Evolutionary conservation across 805 yeast genomes (phyloP).

Genomic region (Candida piceae): DNA sequence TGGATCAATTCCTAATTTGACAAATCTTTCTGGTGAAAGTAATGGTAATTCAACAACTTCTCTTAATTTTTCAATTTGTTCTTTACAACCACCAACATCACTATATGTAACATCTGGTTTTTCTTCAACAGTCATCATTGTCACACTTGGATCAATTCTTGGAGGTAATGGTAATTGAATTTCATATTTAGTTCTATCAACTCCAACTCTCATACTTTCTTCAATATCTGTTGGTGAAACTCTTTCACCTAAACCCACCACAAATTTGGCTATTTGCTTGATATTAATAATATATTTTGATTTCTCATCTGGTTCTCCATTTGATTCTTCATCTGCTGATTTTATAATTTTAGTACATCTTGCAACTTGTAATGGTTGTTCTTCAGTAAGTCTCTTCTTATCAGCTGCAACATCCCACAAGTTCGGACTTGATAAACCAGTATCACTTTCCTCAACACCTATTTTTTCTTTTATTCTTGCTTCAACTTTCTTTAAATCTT

Average conservation of each 20-base stretch:
- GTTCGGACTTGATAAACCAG: slow-evolving; percentile 96
- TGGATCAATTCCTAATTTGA: slow-evolving; percentile 95
- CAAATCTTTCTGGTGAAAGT: slow-evolving; percentile 94
- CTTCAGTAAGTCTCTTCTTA: slow-evolving; percentile 85
- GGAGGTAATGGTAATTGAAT: slow-evolving; percentile 98
- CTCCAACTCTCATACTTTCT: slow-evolving; percentile 99
- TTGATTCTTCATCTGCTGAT: slow-evolving; percentile 35
- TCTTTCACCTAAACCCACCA: slow-evolving; percentile 92
- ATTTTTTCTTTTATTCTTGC: slow-evolving; percentile 87
- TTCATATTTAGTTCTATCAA: slow-evolving; percentile 93
- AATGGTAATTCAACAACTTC: slow-evolving; percentile 95
- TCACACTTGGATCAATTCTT: slow-evolving; percentile 93
- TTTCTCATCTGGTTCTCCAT: slow-evolving; percentile 54
- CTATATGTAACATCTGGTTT: slow-evolving; percentile 98
- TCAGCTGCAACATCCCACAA: slow-evolving; percentile 98
- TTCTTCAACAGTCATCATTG: slow-evolving; percentile 99
- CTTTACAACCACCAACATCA: slow-evolving; percentile 98
- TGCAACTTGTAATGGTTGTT: slow-evolving; percentile 96
- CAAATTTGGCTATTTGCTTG: slow-evolving; percentile 97
- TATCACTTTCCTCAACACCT: slow-evolving; percentile 91
- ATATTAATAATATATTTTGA: slow-evolving; percentile 92
- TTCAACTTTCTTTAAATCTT: slow-evolving; percentile 81
- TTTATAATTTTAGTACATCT: slow-evolving; percentile 96
- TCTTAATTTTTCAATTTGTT: slow-evolving; percentile 92
- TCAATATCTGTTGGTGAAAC: slow-evolving; percentile 98